Evolutionary conservation across 305 asterid species (phyloP).

Genomic region (Lippia alba): DNA sequence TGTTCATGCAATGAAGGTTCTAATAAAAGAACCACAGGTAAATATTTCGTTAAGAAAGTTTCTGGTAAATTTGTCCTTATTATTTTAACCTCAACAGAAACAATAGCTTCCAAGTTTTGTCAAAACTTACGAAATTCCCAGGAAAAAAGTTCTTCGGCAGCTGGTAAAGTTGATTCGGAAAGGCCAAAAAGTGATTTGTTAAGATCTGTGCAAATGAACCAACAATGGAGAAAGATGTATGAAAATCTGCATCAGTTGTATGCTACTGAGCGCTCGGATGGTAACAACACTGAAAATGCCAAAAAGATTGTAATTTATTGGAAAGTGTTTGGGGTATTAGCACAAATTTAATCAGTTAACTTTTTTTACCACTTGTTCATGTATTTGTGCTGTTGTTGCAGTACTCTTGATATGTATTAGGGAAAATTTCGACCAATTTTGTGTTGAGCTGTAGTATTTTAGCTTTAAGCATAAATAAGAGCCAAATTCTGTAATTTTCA

Average conservation of each 20-base stretch:
- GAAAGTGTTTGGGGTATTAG: neutral
- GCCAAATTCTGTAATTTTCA: conserved; percentile 8
- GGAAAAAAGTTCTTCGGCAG: conserved; percentile 82
- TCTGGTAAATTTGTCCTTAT: conserved; percentile 3
- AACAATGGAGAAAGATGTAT: conserved; percentile 65
- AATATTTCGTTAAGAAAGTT: conserved; percentile 18
- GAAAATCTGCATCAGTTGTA: conserved; percentile 68
- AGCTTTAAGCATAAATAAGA: neutral
- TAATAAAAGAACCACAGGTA: conserved; percentile 79
- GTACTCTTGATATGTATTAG: neutral
- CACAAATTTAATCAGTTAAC: neutral
- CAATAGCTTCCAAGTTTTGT: conserved; percentile 18
- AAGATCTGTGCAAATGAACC: conserved; percentile 62
- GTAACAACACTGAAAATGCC: conserved; percentile 42
- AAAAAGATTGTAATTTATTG: conserved; percentile 16
- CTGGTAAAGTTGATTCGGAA: conserved; percentile 72
- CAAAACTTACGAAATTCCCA: conserved; percentile 24
- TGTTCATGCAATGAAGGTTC: conserved; percentile 68
- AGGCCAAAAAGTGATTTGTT: conserved; percentile 59
- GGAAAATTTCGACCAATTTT: neutral
- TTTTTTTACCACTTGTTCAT: neutral
- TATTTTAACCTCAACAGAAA: conserved; percentile 15
- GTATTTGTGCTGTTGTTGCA: neutral
- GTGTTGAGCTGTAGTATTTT: neutral
- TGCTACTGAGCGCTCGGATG: conserved; percentile 67